Evolutionary conservation across 164 flowering plant genomes (phyloP), one percentile per base, ranked within the genome.

Genomic region (Liquidambar formosana): DNA sequence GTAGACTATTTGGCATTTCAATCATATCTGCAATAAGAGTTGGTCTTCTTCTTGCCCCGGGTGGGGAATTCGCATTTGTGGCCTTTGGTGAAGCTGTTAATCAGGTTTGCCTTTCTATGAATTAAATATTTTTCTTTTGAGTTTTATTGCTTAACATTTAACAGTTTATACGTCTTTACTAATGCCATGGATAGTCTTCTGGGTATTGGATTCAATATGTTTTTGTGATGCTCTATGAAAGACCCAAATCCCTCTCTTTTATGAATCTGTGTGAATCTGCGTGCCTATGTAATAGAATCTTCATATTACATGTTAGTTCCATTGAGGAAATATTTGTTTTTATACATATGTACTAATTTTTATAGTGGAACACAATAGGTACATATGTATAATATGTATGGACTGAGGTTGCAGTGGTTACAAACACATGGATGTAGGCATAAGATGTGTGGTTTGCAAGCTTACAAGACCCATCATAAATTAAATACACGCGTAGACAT

Each of bases 21-120:
- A 80, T 80, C 22, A 86, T 96, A 78, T 90, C 99, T 71, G 97
- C 98, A 58, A 74, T 90, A 75, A 87, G 99, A 82, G 90, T 81
- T 75, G 99, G 99, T 65, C 97, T 96, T 74, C 94, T 96, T 73
- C 97, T 96, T 75, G 99, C 99, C 63, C 99, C 99, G 12, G 99
- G 99, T 57, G 99, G 99, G 76, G 99, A 96, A 72, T 96, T 96
- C 79, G 99, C 98, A 63, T 96, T 96, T 81, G 99, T 96, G 52
- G 99, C 99, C 66, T 94, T 96, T 83, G 99, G 99, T 66, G 99
- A 96, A 81, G 99, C 99, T 75, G 99, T 96, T 67, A 96, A 90
- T 81, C 99, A 96, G 99, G 99, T 96, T 65, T 68, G 54, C 38
- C 61, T 63, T 56, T 71, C 14, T 47, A 21, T 60, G 10, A 18